phyloP scores from a whole-genome alignment of 768 basidiomycete genomes.

The Termitomyces sp. region DNA sequence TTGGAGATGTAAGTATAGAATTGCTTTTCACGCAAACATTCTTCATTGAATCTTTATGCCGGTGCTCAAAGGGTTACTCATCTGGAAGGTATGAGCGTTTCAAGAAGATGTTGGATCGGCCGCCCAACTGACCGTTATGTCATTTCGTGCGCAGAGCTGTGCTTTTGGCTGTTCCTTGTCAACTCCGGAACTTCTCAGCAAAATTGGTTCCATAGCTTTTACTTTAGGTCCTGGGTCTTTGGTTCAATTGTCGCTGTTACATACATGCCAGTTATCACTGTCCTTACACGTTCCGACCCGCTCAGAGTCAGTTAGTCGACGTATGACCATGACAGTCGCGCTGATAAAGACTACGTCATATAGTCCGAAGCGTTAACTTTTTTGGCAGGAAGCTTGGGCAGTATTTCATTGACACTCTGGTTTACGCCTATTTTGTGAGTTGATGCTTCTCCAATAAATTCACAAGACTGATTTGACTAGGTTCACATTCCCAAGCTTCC shows the following conservation, averaged over 20 bases:
- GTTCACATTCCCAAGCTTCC: slow-evolving; percentile 63
- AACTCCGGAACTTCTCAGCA: slow-evolving; percentile 55
- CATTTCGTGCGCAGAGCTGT: slow-evolving; percentile 49
- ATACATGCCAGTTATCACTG: slow-evolving; percentile 68
- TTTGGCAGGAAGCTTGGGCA: slow-evolving; percentile 63
- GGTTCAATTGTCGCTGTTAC: slow-evolving; percentile 57
- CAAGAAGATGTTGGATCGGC: not conserved
- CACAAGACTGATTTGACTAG: slow-evolving; percentile 34
- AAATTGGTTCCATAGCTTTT: slow-evolving; percentile 72
- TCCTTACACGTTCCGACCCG: slow-evolving; percentile 53
- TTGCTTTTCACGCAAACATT: not conserved
- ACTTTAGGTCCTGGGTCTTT: slow-evolving; percentile 68
- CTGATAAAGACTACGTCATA: slow-evolving; percentile 1
- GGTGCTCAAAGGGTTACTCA: slow-evolving; percentile 56
- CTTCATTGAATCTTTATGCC: not conserved
- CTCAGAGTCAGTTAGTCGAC: slow-evolving; percentile 40
- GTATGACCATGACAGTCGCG: not conserved
- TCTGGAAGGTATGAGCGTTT: slow-evolving; percentile 53
- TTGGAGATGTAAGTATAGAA: slow-evolving; percentile 59
- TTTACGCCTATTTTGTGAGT: slow-evolving; percentile 66
- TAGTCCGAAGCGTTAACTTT: slow-evolving; percentile 70
- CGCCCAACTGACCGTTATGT: not conserved
- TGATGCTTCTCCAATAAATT: not conserved
- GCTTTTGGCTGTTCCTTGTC: slow-evolving; percentile 84
- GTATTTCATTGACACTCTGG: slow-evolving; percentile 65